Base-by-base conservation (phyloP, 2,329 filamentous ascomycete genomes). In the Paraphoma sp. region DNA sequence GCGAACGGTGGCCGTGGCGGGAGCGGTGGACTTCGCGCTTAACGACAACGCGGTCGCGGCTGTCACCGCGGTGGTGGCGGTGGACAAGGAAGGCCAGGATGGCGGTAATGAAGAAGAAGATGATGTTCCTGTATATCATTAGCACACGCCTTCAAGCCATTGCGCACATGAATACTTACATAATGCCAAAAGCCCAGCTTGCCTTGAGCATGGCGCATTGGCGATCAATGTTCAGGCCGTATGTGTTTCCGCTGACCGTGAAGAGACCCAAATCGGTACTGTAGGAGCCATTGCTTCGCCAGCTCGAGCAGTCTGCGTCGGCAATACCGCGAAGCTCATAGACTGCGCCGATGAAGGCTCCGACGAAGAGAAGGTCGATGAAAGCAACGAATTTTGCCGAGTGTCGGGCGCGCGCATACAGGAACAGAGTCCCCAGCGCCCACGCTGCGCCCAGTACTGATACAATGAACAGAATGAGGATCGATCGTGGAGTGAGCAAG, bases 201-300 rank as follows among this genome's bases (percentile, higher is more conserved):
- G 93, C 90, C 85, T 97, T 98, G 71, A 97, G 86, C 92, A 97
- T 95, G 48, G 89, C 86, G 79, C 94, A 98, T 5, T 87, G 86
- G 83, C 94, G 94, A 77, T 91, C 83, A 38, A 88, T 76, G 51
- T 83, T 76, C 41, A 88, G 71, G 42, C 82, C 76, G 56, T 86
- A 79, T 8, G 69, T 69, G 53, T 78, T 83, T 36, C 84, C 75
- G 30, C 78, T 80, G 33, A 77, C 64, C 56, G 90, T 85, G 59
- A 91, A 85, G 11, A 84, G 80, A 11, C 89, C 89, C 43, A 93
- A 81, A 47, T 83, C 82, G 40, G 57, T 36, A 51, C 85, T 73
- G 66, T 83, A 84, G 75, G 87, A 87, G 46, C 80, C 78, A 49
- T 78, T 79, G 3, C 62, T 60, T 10, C 72, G 70, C 74, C 92